A percentile compares a stretch with the other conserved stretches of the same genome.
These are phyloP conservation scores for Trichoderma aggressivum DNA, from an alignment of 2,329 filamentous ascomycete genomes.

Conservation along the genomic window DNA sequence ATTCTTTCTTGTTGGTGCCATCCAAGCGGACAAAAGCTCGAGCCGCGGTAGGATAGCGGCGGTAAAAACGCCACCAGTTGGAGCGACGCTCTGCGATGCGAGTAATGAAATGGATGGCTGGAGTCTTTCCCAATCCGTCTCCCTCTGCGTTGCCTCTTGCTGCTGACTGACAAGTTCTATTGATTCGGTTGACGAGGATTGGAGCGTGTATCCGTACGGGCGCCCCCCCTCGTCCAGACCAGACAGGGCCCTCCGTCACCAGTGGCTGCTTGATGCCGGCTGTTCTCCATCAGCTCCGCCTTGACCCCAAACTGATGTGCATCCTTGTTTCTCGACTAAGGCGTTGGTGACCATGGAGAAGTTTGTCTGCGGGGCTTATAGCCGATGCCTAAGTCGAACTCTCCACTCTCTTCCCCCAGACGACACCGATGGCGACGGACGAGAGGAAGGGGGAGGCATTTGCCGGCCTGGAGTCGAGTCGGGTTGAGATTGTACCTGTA, in stretches of 20 bases:
- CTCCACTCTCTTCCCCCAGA: background rate
- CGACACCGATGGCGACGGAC: background rate
- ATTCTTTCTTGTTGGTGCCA: background rate
- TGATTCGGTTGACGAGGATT: background rate
- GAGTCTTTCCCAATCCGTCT: background rate
- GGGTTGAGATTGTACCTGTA: background rate
- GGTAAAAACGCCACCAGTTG: background rate
- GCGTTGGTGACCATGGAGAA: background rate
- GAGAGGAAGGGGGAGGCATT: background rate
- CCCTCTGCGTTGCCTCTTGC: background rate
- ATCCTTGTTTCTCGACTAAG: slow-evolving; percentile 1
- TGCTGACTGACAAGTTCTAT: background rate
- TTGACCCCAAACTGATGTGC: slow-evolving; percentile 12
- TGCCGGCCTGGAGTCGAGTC: background rate
- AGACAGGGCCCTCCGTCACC: slow-evolving; percentile 3
- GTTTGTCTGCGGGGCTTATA: slow-evolving; percentile 3
- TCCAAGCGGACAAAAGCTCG: background rate
- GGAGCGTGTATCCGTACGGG: background rate
- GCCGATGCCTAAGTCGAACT: background rate
- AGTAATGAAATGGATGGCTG: background rate
- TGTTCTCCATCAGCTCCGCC: slow-evolving; percentile 12
- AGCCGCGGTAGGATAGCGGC: background rate
- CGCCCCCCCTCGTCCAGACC: background rate
- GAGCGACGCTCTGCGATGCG: background rate
- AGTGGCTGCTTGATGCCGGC: background rate